A percentile compares a stretch with the other conserved stretches of the same genome.
Evolutionary conservation across 371 early-diverging fungal species (phyloP).

Genomic region (Haplosporangium sp.): DNA sequence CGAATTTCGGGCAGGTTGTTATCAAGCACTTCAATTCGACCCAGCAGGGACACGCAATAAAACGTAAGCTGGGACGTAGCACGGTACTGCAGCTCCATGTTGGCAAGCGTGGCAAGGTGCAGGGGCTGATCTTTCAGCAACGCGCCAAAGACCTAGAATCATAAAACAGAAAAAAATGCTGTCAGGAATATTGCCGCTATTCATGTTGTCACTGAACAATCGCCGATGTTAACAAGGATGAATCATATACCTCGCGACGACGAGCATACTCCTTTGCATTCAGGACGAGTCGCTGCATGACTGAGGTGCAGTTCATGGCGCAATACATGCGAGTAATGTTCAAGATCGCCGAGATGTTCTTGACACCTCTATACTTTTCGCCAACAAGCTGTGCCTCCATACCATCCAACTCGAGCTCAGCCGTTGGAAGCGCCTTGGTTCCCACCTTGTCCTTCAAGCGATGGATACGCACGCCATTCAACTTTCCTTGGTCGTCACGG

Average conservation of each 20-base stretch:
- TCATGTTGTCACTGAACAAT: not conserved
- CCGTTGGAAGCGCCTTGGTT: constrained; percentile 77
- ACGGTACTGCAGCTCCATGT: constrained; percentile 64
- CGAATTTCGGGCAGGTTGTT: constrained; percentile 23
- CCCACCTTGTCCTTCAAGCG: constrained; percentile 77
- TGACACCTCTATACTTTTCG: constrained; percentile 64
- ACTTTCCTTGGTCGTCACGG: constrained; percentile 61
- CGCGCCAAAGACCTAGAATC: constrained; percentile 44
- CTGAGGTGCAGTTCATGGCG: constrained; percentile 60
- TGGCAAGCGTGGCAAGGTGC: constrained; percentile 68
- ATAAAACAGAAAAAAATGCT: not conserved
- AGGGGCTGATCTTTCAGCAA: constrained; percentile 65
- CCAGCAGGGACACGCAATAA: constrained; percentile 66
- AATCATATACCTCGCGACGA: constrained; percentile 59
- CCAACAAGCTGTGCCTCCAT: constrained; percentile 71
- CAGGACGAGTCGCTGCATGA: constrained; percentile 59
- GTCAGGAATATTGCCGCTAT: not conserved
- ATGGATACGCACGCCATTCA: constrained; percentile 72
- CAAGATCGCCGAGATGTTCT: constrained; percentile 69
- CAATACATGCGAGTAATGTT: constrained; percentile 78
- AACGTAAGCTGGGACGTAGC: constrained; percentile 65
- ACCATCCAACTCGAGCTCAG: constrained; percentile 69
- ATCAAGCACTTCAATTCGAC: constrained; percentile 60
- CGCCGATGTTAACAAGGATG: not conserved
- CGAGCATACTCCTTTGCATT: constrained; percentile 70